Percentiles rank a stretch among this genome's conserved stretches.
Conservation (phyloP, 176 grass and related monocot genomes). For the Oryza longistaminata region DNA sequence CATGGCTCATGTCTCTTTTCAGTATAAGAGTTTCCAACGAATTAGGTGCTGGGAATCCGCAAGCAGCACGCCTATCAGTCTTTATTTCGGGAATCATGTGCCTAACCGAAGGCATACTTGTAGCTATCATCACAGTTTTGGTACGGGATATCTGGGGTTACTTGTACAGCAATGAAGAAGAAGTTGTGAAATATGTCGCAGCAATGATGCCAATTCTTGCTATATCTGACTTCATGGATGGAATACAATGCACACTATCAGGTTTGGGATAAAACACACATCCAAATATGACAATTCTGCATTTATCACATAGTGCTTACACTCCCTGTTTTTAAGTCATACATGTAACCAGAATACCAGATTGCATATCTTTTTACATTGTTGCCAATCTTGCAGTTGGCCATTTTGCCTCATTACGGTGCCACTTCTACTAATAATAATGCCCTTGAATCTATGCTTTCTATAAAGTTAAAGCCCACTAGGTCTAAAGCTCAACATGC, state of each 20-base stretch:
- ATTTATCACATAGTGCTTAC: not conserved
- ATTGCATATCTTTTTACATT: not conserved
- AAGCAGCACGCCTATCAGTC: slow-evolving; percentile 57
- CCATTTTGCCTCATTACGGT: not conserved
- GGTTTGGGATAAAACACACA: slow-evolving; percentile 44
- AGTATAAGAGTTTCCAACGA: slow-evolving; percentile 97
- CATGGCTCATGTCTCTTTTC: slow-evolving; percentile 20
- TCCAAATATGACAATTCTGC: not conserved
- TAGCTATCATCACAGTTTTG: slow-evolving; percentile 60
- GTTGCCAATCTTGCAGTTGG: slow-evolving; percentile 10
- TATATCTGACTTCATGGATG: slow-evolving; percentile 90
- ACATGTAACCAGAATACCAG: slow-evolving; percentile 9
- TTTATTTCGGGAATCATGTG: slow-evolving; percentile 61
- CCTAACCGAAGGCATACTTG: slow-evolving; percentile 58
- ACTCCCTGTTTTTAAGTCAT: not conserved
- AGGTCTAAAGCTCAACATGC: too few species aligned
- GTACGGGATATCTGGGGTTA: slow-evolving; percentile 73
- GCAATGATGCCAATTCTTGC: slow-evolving; percentile 90
- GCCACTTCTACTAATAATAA: not conserved
- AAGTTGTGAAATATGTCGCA: slow-evolving; percentile 70
- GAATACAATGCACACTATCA: slow-evolving; percentile 89
- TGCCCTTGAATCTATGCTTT: not conserved
- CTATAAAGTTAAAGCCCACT: too few species aligned
- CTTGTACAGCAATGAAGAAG: slow-evolving; percentile 75
- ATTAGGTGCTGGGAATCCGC: slow-evolving; percentile 72